Evolutionary conservation across 768 basidiomycete genomes (phyloP).

Genomic region (Butyriboletus loyo): DNA sequence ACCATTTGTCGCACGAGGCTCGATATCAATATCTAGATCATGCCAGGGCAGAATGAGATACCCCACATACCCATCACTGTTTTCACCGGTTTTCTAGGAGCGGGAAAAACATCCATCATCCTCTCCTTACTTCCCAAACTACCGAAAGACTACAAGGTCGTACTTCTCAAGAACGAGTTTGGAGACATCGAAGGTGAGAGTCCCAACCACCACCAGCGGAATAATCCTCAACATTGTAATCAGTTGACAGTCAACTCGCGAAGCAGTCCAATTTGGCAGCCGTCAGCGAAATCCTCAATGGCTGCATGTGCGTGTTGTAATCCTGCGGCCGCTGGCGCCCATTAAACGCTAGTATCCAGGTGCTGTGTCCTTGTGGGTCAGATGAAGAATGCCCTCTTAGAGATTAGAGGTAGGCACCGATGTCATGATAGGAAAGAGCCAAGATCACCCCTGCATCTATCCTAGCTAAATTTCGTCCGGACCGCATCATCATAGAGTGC

Average conservation of each 20-base stretch:
- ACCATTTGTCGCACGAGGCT: background rate
- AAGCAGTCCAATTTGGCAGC: slow-evolving; percentile 79
- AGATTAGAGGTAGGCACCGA: slow-evolving; percentile 67
- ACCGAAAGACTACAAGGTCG: slow-evolving; percentile 83
- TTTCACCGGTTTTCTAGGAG: slow-evolving; percentile 91
- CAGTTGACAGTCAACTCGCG: slow-evolving; percentile 90
- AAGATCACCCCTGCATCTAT: background rate
- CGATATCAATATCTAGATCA: background rate
- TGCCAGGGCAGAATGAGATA: slow-evolving; percentile 11
- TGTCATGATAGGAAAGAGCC: background rate
- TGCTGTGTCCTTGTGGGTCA: slow-evolving; percentile 94
- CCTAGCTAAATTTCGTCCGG: slow-evolving; percentile 76
- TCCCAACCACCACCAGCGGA: background rate
- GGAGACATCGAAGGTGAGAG: slow-evolving; percentile 82
- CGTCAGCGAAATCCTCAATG: slow-evolving; percentile 92
- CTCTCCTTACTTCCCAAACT: slow-evolving; percentile 79
- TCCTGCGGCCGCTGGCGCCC: background rate
- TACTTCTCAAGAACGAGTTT: slow-evolving; percentile 94
- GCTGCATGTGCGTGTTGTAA: slow-evolving; percentile 70
- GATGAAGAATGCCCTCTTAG: slow-evolving; percentile 86
- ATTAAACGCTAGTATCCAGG: slow-evolving; percentile 38
- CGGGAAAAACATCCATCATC: slow-evolving; percentile 79
- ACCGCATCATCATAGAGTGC: slow-evolving; percentile 93
- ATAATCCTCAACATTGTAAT: slow-evolving; percentile 2
- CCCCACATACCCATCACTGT: slow-evolving; percentile 79